Percentiles rank a stretch among this genome's conserved stretches.
These are phyloP conservation scores for Diaporthe batatas DNA, from an alignment of 2,329 filamentous ascomycete species.

Conservation along the genomic window DNA sequence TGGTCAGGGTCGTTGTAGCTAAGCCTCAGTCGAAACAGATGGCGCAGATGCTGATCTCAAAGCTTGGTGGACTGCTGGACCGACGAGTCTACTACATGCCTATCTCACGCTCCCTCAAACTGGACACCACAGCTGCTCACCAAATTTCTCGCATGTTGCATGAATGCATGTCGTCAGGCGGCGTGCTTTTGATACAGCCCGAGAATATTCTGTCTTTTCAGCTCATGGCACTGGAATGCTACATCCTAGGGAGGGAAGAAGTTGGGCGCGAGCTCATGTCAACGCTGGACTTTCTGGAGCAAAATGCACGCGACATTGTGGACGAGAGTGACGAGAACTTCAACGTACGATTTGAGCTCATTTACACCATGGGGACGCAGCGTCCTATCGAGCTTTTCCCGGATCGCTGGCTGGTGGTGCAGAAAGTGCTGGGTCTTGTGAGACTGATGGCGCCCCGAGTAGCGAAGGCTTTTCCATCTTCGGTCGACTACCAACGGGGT, in stretches of 20 bases:
- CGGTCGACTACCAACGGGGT: not conserved
- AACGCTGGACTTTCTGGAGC: not conserved
- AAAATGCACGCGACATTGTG: constrained; percentile 17
- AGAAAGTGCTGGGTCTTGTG: not conserved
- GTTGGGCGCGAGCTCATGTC: not conserved
- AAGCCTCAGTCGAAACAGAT: constrained; percentile 74
- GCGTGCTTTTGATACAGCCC: constrained; percentile 71
- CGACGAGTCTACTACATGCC: constrained; percentile 69
- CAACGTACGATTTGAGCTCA: constrained; percentile 22
- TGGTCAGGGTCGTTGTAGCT: constrained; percentile 70
- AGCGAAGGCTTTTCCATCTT: not conserved
- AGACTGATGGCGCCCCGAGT: not conserved
- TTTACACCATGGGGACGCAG: constrained; percentile 26
- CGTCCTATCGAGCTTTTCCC: constrained; percentile 7
- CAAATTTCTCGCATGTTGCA: constrained; percentile 55
- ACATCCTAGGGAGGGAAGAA: not conserved
- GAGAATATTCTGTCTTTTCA: constrained; percentile 75
- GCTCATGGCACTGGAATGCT: constrained; percentile 20
- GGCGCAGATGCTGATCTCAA: constrained; percentile 65
- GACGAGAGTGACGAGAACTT: constrained; percentile 33
- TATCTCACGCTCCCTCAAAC: constrained; percentile 64
- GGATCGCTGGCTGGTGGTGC: constrained; percentile 4
- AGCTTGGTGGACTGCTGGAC: constrained; percentile 68
- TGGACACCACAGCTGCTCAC: constrained; percentile 50
- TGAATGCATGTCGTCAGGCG: constrained; percentile 62